Percentiles rank a stretch among this genome's conserved stretches.
Evolutionary conservation across 163 green algal species (phyloP).

Genomic region (Prototheca wickerhamii): DNA sequence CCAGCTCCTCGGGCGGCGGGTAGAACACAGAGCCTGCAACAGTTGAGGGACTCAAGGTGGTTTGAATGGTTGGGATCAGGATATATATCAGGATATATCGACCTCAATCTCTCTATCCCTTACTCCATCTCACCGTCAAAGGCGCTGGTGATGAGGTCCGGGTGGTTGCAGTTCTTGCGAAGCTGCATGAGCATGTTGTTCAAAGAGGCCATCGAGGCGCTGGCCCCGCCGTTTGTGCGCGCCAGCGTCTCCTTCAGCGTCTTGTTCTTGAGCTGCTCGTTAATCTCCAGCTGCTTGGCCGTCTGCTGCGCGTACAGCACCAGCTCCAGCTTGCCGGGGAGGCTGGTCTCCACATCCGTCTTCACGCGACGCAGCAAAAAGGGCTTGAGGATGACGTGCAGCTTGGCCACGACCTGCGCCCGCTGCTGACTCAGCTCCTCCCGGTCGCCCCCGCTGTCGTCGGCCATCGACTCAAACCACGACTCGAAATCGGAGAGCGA

Average conservation of each 20-base stretch:
- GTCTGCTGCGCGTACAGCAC: conserved; percentile 74
- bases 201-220: conserved; percentile 36
- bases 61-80: neutral
- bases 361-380: conserved; percentile 96
- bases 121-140: conserved; percentile 36
- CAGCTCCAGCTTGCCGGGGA: conserved; percentile 92
- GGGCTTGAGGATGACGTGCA: conserved; percentile 70
- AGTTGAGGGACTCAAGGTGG: neutral
- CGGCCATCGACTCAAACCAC: conserved; percentile 83
- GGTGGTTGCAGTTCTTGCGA: conserved; percentile 98
- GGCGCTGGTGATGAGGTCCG: conserved; percentile 82
- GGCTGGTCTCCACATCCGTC: conserved; percentile 77
- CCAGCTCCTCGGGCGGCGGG: conserved; percentile 41
- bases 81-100: neutral
- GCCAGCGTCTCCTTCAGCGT: conserved; percentile 47
- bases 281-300: conserved; percentile 65
- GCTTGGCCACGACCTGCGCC: neutral
- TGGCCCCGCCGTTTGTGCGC: neutral
- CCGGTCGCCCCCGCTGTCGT: conserved; percentile 11
- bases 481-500: conserved; percentile 76
- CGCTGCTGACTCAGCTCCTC: neutral
- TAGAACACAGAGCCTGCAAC: conserved; percentile 17
- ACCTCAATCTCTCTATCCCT: neutral
- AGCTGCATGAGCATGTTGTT: conserved; percentile 99
- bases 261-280: conserved; percentile 72